These are phyloP conservation scores for Curvularia lunata DNA, from an alignment of 2,329 filamentous ascomycete genomes.

Conservation along the genomic window DNA sequence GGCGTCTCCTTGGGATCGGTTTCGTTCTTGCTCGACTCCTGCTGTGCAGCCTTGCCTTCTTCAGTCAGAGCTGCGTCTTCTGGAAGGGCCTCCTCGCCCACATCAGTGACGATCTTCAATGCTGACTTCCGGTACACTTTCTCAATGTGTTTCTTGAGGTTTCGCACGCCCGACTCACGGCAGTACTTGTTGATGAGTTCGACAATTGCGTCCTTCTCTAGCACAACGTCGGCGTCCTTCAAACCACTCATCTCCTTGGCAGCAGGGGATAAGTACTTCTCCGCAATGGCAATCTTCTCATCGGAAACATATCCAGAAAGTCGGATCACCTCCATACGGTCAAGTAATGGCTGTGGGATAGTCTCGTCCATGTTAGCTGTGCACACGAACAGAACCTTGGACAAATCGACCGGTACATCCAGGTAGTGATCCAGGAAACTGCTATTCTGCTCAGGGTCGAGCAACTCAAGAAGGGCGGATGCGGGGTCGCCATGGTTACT, in stretches of 20 bases:
- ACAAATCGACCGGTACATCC: slow-evolving; percentile 95
- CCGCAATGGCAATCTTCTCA: slow-evolving; percentile 98
- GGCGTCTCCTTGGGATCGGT: slow-evolving; percentile 68
- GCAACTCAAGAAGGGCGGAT: slow-evolving; percentile 87
- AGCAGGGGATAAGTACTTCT: slow-evolving; percentile 87
- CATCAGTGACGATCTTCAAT: slow-evolving; percentile 93
- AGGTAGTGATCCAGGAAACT: slow-evolving; percentile 99
- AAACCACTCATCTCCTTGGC: slow-evolving; percentile 94
- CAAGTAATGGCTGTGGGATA: slow-evolving; percentile 88
- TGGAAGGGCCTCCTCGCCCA: slow-evolving; percentile 81
- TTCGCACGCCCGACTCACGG: slow-evolving; percentile 94
- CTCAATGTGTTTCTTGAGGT: slow-evolving; percentile 99
- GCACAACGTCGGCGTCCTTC: slow-evolving; percentile 86
- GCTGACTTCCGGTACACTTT: slow-evolving; percentile 98
- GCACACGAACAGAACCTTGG: slow-evolving; percentile 97
- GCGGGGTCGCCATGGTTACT: slow-evolving; percentile 91
- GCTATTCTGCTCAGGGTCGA: slow-evolving; percentile 96
- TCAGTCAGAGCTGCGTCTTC: slow-evolving; percentile 84
- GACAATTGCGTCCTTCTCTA: slow-evolving; percentile 86
- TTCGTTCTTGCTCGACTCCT: slow-evolving; percentile 72
- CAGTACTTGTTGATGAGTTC: slow-evolving; percentile 99
- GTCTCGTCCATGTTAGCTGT: slow-evolving; percentile 99
- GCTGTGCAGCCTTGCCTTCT: slow-evolving; percentile 79
- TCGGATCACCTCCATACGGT: slow-evolving; percentile 97
- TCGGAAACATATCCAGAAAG: slow-evolving; percentile 96